phyloP scores from a whole-genome alignment of 331 rosid genomes.

The Dryas integrifolia region DNA sequence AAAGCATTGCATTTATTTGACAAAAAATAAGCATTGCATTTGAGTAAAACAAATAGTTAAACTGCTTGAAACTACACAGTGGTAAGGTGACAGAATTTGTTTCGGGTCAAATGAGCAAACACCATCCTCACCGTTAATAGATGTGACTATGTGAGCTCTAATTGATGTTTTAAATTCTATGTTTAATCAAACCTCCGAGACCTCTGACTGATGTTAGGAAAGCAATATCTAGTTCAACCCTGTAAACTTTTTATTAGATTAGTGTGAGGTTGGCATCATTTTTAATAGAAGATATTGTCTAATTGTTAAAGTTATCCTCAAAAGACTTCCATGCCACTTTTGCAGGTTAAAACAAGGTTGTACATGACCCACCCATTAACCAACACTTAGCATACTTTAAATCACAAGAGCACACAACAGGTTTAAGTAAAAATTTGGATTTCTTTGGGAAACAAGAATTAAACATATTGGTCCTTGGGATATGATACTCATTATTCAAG shows the following conservation, averaged over 20 bases:
- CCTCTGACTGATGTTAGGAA: not conserved
- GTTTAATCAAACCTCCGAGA: not conserved
- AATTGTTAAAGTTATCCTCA: not conserved
- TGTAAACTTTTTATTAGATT: not conserved
- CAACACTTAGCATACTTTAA: not conserved
- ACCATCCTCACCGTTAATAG: not conserved
- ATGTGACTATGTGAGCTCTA: not conserved
- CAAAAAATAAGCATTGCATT: not conserved
- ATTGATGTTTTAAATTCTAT: slow-evolving; percentile 11
- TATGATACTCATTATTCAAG: slow-evolving; percentile 1
- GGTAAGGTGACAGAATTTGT: not conserved
- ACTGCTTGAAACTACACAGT: not conserved
- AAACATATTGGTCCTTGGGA: not conserved
- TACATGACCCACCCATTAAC: slow-evolving; percentile 5
- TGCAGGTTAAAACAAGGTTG: slow-evolving; percentile 13
- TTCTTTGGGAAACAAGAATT: not conserved
- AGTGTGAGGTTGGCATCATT: not conserved
- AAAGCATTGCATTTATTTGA: no score
- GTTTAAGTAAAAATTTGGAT: not conserved
- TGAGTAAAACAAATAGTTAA: not conserved
- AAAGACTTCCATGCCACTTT: not conserved
- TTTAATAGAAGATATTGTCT: not conserved
- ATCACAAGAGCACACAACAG: not conserved
- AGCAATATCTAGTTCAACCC: not conserved
- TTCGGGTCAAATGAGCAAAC: not conserved